Percentiles rank a stretch among this genome's conserved stretches.
Evolutionary conservation across 1,284 basidiomycete species (phyloP).

Genomic region (Peniophora sp.): DNA sequence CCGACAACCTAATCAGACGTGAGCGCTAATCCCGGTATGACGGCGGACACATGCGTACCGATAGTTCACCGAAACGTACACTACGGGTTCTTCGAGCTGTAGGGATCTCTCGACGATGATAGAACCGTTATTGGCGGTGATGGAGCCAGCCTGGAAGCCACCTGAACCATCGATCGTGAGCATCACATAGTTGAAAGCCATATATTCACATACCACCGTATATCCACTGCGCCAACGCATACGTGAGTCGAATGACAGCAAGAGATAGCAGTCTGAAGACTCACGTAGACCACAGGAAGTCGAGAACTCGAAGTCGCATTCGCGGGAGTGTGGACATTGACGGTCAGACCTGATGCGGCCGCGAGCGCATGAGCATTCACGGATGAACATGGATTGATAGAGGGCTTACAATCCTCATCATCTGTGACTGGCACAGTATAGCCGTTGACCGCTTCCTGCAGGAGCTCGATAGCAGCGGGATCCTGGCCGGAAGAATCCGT

Average conservation of each 20-base stretch:
- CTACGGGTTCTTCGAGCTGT: constrained; percentile 14
- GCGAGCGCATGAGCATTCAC: background rate
- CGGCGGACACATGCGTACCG: constrained; percentile 8
- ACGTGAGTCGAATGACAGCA: constrained; percentile 1
- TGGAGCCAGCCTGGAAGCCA: constrained; percentile 21
- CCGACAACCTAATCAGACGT: background rate
- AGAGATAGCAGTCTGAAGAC: constrained; percentile 3
- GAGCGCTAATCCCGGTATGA: background rate
- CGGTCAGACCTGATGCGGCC: background rate
- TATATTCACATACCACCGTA: constrained; percentile 13
- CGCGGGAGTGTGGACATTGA: background rate
- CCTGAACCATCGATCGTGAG: background rate
- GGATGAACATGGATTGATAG: background rate
- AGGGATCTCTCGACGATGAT: constrained; percentile 11
- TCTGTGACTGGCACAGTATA: background rate
- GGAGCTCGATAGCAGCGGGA: background rate
- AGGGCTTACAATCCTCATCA: constrained; percentile 7
- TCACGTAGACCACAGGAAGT: constrained; percentile 25
- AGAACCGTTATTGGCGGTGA: constrained; percentile 18
- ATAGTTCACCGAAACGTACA: constrained; percentile 21
- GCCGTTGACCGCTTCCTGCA: constrained; percentile 34
- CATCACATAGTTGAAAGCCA: background rate
- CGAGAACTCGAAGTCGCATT: constrained; percentile 7
- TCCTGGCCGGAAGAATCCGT: background rate
- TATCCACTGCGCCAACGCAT: constrained; percentile 13